These are phyloP conservation scores for Mitragyna speciosa DNA, from an alignment of 257 asterid genomes.

Conservation along the genomic window DNA sequence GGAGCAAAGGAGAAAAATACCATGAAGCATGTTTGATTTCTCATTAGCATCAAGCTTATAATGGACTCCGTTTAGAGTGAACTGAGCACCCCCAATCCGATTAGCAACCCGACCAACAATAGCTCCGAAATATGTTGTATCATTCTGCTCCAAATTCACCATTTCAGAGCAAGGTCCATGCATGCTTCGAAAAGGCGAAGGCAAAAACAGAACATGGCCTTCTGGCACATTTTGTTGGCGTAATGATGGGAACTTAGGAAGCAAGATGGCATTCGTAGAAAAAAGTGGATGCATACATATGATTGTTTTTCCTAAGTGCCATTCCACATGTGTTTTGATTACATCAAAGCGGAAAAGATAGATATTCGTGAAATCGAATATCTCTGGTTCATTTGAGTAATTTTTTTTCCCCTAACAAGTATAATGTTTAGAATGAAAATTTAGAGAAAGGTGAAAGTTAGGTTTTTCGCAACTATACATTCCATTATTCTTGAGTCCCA, in stretches of 20 bases:
- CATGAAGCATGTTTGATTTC: constrained; percentile 66
- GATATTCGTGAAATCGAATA: too few relatives aligned
- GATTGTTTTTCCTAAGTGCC: neutral
- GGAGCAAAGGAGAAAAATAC: constrained; percentile 30
- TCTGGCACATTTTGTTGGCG: neutral
- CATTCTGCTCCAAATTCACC: constrained; percentile 45
- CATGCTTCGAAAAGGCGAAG: neutral
- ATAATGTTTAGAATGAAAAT: too few relatives aligned
- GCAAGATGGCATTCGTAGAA: neutral
- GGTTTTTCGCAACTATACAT: neutral
- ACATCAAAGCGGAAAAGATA: neutral
- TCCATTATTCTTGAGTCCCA: too few relatives aligned
- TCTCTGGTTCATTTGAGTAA: too few relatives aligned
- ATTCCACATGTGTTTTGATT: neutral
- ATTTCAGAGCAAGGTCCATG: neutral
- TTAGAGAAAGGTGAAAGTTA: neutral
- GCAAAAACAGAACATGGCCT: neutral
- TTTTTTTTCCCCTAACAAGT: too few relatives aligned
- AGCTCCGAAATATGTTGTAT: constrained; percentile 59
- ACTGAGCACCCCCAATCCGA: constrained; percentile 76
- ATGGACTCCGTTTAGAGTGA: constrained; percentile 56
- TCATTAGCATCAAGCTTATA: constrained; percentile 72
- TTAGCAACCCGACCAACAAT: constrained; percentile 81
- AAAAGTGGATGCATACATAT: neutral
- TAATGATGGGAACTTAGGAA: neutral